phyloP scores from a whole-genome alignment of 768 basidiomycete species.

The Pisolithus orientalis region DNA sequence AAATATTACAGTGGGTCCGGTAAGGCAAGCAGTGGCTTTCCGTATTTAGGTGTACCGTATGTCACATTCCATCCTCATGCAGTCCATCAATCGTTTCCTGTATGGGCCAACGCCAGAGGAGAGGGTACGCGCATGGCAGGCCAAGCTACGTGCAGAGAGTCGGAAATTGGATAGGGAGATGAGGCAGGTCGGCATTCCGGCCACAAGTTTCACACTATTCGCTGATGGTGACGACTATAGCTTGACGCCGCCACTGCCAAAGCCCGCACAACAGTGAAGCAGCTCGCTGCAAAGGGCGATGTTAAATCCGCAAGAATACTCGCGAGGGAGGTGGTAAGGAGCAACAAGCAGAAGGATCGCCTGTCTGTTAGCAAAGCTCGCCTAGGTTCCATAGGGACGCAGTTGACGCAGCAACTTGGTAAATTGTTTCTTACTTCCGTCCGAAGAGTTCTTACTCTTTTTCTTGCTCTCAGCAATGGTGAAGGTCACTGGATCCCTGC shows the following conservation, averaged over 20 bases:
- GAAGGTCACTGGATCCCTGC: slow-evolving; percentile 96
- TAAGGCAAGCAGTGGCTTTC: slow-evolving; percentile 4
- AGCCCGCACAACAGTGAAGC: slow-evolving; percentile 74
- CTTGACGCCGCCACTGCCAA: slow-evolving; percentile 80
- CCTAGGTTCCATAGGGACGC: slow-evolving; percentile 83
- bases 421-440: slow-evolving; percentile 18
- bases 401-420: slow-evolving; percentile 92
- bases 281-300: slow-evolving; percentile 87
- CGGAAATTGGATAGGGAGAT: slow-evolving; percentile 89
- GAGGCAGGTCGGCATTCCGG: slow-evolving; percentile 67
- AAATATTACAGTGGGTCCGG: too few species aligned
- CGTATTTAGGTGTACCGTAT: neutral
- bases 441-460: neutral
- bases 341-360: slow-evolving; percentile 90
- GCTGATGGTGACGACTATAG: slow-evolving; percentile 33
- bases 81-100: slow-evolving; percentile 84
- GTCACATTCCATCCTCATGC: slow-evolving; percentile 42
- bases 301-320: slow-evolving; percentile 88
- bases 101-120: slow-evolving; percentile 98
- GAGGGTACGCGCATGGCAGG: slow-evolving; percentile 86
- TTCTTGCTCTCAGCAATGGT: slow-evolving; percentile 62
- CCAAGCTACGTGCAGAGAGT: slow-evolving; percentile 75
- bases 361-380: slow-evolving; percentile 90
- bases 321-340: slow-evolving; percentile 90
- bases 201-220: slow-evolving; percentile 7